Percentiles rank a stretch among this genome's conserved stretches.
These are phyloP conservation scores for Penicillium sp. DNA, from an alignment of 2,329 filamentous ascomycete species.

Conservation along the genomic window DNA sequence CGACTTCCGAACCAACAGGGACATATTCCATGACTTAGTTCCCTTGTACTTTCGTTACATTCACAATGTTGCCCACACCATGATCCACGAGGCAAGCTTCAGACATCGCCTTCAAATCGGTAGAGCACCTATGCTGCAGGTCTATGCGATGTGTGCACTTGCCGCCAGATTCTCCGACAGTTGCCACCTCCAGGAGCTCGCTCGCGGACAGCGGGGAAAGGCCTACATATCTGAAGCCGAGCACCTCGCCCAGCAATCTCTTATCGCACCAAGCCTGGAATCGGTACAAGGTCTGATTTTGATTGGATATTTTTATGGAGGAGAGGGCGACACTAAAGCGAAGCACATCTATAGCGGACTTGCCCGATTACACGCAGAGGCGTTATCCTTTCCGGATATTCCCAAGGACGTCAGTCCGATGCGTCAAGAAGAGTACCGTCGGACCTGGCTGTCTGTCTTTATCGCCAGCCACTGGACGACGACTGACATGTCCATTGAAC, in stretches of 20 bases:
- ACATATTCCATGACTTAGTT: slow-evolving; percentile 14
- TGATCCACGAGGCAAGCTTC: slow-evolving; percentile 25
- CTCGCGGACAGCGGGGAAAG: slow-evolving; percentile 18
- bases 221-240: slow-evolving; percentile 14
- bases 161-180: slow-evolving; percentile 25
- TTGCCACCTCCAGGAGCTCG: slow-evolving; percentile 6
- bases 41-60: slow-evolving; percentile 24
- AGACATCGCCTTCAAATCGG: slow-evolving; percentile 18
- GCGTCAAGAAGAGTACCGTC: slow-evolving; percentile 18
- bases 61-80: slow-evolving; percentile 25
- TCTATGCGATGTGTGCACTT: slow-evolving; percentile 25
- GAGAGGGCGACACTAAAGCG: slow-evolving; percentile 19
- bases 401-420: neutral
- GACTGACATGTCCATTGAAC: slow-evolving; percentile 22
- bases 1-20: neutral
- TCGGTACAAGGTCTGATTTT: slow-evolving; percentile 20
- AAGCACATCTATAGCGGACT: slow-evolving; percentile 25
- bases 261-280: slow-evolving; percentile 19
- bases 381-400: slow-evolving; percentile 7
- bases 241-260: slow-evolving; percentile 13
- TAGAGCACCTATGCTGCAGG: slow-evolving; percentile 16
- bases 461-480: slow-evolving; percentile 23
- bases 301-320: slow-evolving; percentile 21
- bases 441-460: slow-evolving; percentile 23
- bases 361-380: slow-evolving; percentile 24